phyloP scores from a whole-genome alignment of 495 filamentous ascomycete genomes.

The Lepidopterella palustris region DNA sequence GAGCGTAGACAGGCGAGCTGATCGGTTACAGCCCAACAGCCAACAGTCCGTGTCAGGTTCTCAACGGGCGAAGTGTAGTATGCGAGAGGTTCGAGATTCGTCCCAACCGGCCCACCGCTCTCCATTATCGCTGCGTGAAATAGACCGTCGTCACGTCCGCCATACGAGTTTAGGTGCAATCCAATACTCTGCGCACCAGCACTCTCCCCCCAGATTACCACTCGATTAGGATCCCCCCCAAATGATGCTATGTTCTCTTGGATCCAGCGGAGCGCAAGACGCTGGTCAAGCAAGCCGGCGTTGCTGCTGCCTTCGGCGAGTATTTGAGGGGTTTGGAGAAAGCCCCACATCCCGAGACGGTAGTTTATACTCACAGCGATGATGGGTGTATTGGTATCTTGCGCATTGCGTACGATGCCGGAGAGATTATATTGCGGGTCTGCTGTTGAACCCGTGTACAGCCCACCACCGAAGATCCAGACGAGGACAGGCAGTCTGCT shows the following conservation, averaged over 20 bases:
- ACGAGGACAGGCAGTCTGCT: conserved; percentile 25
- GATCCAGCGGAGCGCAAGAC: conserved; percentile 26
- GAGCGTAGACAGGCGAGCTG: conserved; percentile 45
- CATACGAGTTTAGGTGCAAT: conserved; percentile 47
- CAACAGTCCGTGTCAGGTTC: conserved; percentile 36
- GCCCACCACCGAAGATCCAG: conserved; percentile 44
- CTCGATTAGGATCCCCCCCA: conserved; percentile 28
- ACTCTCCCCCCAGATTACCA: conserved; percentile 34
- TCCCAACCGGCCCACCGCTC: conserved; percentile 42
- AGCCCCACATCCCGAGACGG: conserved; percentile 30
- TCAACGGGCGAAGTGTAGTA: conserved; percentile 41
- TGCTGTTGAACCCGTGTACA: conserved; percentile 36
- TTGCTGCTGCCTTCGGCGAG: conserved; percentile 24
- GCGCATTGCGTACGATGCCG: conserved; percentile 36
- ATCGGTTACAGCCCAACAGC: conserved; percentile 38
- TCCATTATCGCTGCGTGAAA: conserved; percentile 46
- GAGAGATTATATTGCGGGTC: conserved; percentile 49
- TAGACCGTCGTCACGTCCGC: conserved; percentile 42
- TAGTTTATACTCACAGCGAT: conserved; percentile 31
- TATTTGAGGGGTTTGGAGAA: conserved; percentile 28
- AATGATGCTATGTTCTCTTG: conserved; percentile 29
- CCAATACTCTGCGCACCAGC: conserved; percentile 52
- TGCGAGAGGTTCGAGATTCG: conserved; percentile 32
- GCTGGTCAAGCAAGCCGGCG: conserved; percentile 28
- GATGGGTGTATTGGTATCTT: conserved; percentile 30